Evolutionary conservation across 805 yeast genomes (phyloP).

Genomic region (Lachancea meyersii): DNA sequence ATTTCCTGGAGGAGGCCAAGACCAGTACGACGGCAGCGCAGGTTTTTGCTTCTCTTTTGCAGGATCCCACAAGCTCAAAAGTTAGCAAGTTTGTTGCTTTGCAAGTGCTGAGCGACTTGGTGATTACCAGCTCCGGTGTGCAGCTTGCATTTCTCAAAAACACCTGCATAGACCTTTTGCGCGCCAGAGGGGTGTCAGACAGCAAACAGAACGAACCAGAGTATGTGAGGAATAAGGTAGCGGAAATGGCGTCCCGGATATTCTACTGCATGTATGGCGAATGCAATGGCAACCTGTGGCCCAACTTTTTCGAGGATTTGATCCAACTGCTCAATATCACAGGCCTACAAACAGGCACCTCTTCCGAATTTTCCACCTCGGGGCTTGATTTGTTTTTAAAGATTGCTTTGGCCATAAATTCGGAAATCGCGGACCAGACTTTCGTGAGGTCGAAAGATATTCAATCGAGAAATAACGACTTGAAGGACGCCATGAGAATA

Average conservation of each 20-base stretch:
- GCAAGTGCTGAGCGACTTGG: conserved; percentile 28
- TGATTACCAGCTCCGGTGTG: conserved; percentile 10
- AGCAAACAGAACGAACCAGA: conserved; percentile 24
- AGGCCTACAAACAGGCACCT: conserved; percentile 9
- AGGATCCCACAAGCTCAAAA: conserved; percentile 22
- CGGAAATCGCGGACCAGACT: conserved; percentile 89
- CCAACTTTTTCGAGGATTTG: conserved; percentile 29
- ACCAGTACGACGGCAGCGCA: conserved; percentile 24
- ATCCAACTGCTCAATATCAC: conserved; percentile 21
- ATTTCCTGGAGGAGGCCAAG: conserved; percentile 27
- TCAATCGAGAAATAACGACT: conserved; percentile 56
- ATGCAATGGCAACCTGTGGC: conserved; percentile 28
- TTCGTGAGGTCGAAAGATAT: conserved; percentile 60
- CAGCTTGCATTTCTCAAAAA: conserved; percentile 21
- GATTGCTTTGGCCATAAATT: conserved; percentile 68
- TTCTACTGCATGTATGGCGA: conserved; percentile 32
- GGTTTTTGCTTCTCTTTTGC: conserved; percentile 22
- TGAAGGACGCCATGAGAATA: conserved; percentile 78
- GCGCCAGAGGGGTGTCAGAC: conserved; percentile 15
- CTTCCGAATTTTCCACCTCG: conserved; percentile 30
- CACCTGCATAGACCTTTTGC: conserved; percentile 21
- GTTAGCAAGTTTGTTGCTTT: conserved; percentile 31
- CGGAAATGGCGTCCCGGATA: conserved; percentile 30
- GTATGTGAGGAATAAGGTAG: conserved; percentile 30
- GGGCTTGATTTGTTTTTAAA: conserved; percentile 70